Conservation (phyloP, 2,329 filamentous ascomycete species). For the Penicillium sp. region DNA sequence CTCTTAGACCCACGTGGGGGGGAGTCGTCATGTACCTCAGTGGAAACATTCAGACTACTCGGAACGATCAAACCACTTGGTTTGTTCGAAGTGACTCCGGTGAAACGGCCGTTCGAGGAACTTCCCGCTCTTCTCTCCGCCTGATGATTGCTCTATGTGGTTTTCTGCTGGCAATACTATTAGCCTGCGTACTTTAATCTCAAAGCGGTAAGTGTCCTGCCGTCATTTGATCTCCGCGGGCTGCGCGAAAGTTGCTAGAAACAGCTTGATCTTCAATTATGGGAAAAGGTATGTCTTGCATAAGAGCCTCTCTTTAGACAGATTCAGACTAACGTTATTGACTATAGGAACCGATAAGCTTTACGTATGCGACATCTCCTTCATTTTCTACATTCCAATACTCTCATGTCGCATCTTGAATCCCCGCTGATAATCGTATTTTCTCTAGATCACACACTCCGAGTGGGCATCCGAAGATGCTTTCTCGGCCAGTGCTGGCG, state of each 20-base stretch:
- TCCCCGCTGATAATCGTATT: slow-evolving; percentile 18
- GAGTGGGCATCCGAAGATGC: slow-evolving; percentile 94
- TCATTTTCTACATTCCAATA: neutral
- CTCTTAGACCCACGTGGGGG: no score
- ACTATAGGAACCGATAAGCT: slow-evolving; percentile 50
- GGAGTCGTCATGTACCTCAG: no score
- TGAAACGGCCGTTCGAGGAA: no score
- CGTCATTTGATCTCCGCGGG: slow-evolving; percentile 10
- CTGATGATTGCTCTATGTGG: neutral
- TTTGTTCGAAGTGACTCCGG: no score
- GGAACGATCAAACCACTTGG: no score
- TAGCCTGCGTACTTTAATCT: neutral
- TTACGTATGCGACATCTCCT: slow-evolving; percentile 40
- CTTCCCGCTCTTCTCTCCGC: neutral
- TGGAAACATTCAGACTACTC: no score
- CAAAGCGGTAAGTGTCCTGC: slow-evolving; percentile 10
- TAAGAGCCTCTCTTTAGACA: neutral
- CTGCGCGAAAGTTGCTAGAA: slow-evolving; percentile 2
- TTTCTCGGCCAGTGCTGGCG: slow-evolving; percentile 76
- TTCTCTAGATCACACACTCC: slow-evolving; percentile 81
- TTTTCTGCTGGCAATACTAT: neutral
- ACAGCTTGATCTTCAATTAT: slow-evolving; percentile 4
- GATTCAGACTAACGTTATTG: neutral
- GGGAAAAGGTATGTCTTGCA: slow-evolving; percentile 41
- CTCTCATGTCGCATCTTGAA: slow-evolving; percentile 15